These are phyloP conservation scores for Zygoascus meyerae DNA, from an alignment of 1,139 yeast species.

Conservation along the genomic window DNA sequence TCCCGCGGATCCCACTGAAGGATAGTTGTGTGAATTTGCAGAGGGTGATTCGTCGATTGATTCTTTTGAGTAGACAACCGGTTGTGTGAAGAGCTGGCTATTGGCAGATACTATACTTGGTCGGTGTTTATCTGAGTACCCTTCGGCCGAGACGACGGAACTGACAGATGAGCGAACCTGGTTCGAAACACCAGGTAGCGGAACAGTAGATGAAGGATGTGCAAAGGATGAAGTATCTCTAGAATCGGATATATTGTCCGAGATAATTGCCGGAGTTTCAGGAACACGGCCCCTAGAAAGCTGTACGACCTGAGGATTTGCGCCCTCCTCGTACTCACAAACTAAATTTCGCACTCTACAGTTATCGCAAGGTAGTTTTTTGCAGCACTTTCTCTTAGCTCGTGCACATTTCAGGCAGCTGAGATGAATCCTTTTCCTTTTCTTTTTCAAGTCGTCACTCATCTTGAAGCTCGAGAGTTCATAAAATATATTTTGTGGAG, in stretches of 20 bases:
- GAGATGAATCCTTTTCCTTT: slow-evolving; percentile 16
- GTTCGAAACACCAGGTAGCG: no score
- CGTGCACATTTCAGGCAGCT: slow-evolving; percentile 21
- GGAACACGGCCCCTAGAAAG: neutral
- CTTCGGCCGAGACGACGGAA: no score
- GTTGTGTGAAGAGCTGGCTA: neutral
- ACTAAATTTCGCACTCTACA: slow-evolving; percentile 18
- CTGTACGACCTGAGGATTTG: neutral
- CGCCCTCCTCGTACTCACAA: slow-evolving; percentile 17
- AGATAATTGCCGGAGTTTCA: no score
- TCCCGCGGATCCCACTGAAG: no score
- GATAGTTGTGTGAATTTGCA: neutral
- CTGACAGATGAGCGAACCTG: no score
- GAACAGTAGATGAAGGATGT: no score
- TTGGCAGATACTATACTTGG: neutral
- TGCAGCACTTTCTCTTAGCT: slow-evolving; percentile 21
- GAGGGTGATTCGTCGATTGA: neutral
- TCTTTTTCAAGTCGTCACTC: slow-evolving; percentile 3
- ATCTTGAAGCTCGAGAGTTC: neutral
- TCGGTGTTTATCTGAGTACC: no score
- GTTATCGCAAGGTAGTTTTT: slow-evolving; percentile 19
- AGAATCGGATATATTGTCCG: no score
- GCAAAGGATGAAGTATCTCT: no score
- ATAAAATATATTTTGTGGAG: no score
- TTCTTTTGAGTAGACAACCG: slow-evolving; percentile 1